Base-by-base conservation (phyloP, 805 yeast species). In the Debaryomyces maramus region DNA sequence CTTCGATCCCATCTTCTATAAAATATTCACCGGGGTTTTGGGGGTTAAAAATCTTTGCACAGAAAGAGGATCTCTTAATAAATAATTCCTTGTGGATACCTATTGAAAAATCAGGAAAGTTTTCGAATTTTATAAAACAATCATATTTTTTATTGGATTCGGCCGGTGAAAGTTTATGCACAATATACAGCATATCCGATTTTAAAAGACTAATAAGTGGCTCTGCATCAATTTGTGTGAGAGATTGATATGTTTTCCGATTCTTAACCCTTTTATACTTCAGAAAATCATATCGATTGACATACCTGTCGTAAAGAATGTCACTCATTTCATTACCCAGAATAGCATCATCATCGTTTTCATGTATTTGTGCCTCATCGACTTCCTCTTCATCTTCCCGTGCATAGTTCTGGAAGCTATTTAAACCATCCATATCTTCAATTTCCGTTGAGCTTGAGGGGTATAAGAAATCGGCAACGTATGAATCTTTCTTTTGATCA, bases 31-130 rank as follows among this genome's bases (percentile, higher is more conserved):
- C 58, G 1, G 29, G 40, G 16, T 46, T 47, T 11, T 48, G 26
- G 1, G 59, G 47, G 18, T 48, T 41, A 11, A 63, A 48, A 0
- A 70, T 28, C 26, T 50, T 46, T 14, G 41, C 39, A 36, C 61
- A 63, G 3, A 56, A 48, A 5, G 44, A 33, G 1, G 73, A 67
- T 35, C 78, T 50, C 6, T 45, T 45, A 31, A 40, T 32, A 29
- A 73, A 53, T 1, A 75, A 50, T 4, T 43, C 38, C 17, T 58
- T 59, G 48, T 69, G 75, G 14, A 65, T 50, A 0, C 75, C 73
- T 30, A 75, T 51, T 1, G 38, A 21, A 8, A 56, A 31, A 4
- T 53, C 58, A 1, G 59, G 56, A 20, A 32, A 24, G 1, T 47
- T 36, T 14, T 50, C 55, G 32, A 70, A 44, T 1, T 49, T 47